Conservation (phyloP, 2,329 filamentous ascomycete species). For the Nannizziopsis arthrosporioides region DNA sequence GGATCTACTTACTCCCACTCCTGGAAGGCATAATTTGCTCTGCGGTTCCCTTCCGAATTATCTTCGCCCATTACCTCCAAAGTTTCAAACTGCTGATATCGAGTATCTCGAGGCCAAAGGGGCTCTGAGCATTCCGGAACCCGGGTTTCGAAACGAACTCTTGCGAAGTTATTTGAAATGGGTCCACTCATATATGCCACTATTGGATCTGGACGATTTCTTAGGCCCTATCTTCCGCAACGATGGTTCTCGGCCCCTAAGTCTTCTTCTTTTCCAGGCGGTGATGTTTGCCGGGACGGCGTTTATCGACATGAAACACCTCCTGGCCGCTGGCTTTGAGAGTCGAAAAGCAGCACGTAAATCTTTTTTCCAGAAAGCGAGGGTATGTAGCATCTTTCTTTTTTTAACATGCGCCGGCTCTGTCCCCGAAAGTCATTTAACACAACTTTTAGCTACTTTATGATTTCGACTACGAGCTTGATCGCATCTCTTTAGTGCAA, state of each 20-base stretch:
- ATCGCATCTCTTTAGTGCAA: conserved; percentile 80
- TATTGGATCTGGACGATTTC: conserved; percentile 58
- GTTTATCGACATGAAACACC: conserved; percentile 68
- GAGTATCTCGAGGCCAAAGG: conserved; percentile 75
- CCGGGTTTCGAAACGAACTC: conserved; percentile 63
- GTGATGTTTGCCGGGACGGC: conserved; percentile 90
- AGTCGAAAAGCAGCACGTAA: conserved; percentile 73
- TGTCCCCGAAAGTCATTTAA: not conserved
- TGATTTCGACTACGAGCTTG: conserved; percentile 88
- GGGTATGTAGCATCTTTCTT: conserved; percentile 45
- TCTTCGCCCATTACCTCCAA: conserved; percentile 65
- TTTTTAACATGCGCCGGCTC: not conserved
- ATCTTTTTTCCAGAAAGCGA: conserved; percentile 77
- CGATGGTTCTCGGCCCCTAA: conserved; percentile 62
- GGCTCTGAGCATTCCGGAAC: conserved; percentile 62
- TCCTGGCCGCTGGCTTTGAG: conserved; percentile 65
- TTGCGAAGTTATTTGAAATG: conserved; percentile 75
- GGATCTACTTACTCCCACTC: conserved; percentile 12
- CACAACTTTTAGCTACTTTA: conserved; percentile 56
- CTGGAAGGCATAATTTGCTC: conserved; percentile 18
- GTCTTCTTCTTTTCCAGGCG: conserved; percentile 80
- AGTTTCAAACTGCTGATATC: conserved; percentile 70
- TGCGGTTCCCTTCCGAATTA: conserved; percentile 50
- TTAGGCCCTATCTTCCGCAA: conserved; percentile 46
- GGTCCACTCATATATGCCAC: conserved; percentile 87